phyloP scores from a whole-genome alignment of 2,329 filamentous ascomycete genomes.

The Cladosporium phlei region DNA sequence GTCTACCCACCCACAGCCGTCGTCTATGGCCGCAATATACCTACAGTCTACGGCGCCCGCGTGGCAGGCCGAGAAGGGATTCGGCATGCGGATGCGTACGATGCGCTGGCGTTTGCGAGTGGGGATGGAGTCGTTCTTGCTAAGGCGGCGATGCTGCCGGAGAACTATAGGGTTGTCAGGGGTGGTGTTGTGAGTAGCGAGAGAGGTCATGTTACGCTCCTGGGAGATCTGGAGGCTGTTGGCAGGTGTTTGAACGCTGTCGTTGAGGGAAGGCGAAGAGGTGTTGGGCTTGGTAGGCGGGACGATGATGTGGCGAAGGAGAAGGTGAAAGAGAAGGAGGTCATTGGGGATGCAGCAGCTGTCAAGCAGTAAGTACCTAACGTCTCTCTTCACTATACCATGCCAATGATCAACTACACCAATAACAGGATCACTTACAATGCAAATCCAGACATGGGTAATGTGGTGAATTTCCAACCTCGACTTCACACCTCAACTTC shows the following conservation, averaged over 20 bases:
- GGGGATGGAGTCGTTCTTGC: constrained; percentile 89
- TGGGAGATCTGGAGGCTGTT: constrained; percentile 79
- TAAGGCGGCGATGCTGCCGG: constrained; percentile 76
- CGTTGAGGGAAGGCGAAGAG: constrained; percentile 60
- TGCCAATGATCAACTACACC: too few species aligned
- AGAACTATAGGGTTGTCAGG: constrained; percentile 68
- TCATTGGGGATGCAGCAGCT: not conserved
- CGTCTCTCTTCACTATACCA: too few species aligned
- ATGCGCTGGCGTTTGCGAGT: constrained; percentile 78
- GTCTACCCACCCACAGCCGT: constrained; percentile 75
- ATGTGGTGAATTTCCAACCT: too few species aligned
- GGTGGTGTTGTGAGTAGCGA: constrained; percentile 75
- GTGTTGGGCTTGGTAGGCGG: constrained; percentile 60
- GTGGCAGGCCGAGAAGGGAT: constrained; percentile 71
- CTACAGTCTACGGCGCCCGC: constrained; percentile 76
- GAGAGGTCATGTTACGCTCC: constrained; percentile 77
- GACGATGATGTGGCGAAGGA: not conserved
- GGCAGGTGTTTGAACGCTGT: constrained; percentile 69
- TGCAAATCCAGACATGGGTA: too few species aligned
- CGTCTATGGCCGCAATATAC: constrained; percentile 80
- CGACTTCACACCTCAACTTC: too few species aligned
- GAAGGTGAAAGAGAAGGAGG: not conserved
- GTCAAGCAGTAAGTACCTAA: too few species aligned
- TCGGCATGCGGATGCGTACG: constrained; percentile 70
- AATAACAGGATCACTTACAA: too few species aligned